A percentile compares a stretch with the other conserved stretches of the same genome.
Evolutionary conservation across 164 flowering plant genomes (phyloP).

Genomic region (Houttuynia cordata): DNA sequence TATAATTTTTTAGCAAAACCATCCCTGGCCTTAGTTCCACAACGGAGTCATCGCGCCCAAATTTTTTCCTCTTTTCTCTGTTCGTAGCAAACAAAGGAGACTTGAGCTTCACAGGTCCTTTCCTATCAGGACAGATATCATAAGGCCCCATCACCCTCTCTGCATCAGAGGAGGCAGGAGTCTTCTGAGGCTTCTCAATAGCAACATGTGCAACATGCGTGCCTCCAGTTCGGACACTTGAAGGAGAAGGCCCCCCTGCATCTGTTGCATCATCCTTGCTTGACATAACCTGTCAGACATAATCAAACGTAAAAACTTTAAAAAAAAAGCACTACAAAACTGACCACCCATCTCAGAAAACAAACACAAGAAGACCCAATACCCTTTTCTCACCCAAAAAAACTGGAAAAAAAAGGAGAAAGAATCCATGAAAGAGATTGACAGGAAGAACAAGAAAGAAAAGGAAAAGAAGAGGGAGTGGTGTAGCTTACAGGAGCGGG

Average conservation of each 20-base stretch:
- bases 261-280: too few species aligned
- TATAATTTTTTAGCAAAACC: slow-evolving; percentile 43
- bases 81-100: slow-evolving; percentile 34
- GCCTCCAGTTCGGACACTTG: too few species aligned
- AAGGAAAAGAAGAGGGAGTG: neutral
- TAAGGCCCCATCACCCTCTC: neutral
- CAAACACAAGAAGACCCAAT: too few species aligned
- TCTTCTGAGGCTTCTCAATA: neutral
- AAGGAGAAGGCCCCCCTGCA: too few species aligned
- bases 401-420: too few species aligned
- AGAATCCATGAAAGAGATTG: neutral
- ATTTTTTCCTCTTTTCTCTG: slow-evolving; percentile 33
- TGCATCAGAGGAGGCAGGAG: neutral
- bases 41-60: slow-evolving; percentile 5
- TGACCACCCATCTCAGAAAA: too few species aligned
- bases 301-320: too few species aligned
- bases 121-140: slow-evolving; percentile 2
- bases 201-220: neutral
- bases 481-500: neutral
- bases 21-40: slow-evolving; percentile 44
- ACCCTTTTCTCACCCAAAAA: too few species aligned
- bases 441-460: too few species aligned
- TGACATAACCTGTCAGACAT: too few species aligned
- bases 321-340: too few species aligned
- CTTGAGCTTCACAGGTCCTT: slow-evolving; percentile 20